These are phyloP conservation scores for Lachancea mirantina DNA, from an alignment of 805 yeast genomes.

Conservation along the genomic window DNA sequence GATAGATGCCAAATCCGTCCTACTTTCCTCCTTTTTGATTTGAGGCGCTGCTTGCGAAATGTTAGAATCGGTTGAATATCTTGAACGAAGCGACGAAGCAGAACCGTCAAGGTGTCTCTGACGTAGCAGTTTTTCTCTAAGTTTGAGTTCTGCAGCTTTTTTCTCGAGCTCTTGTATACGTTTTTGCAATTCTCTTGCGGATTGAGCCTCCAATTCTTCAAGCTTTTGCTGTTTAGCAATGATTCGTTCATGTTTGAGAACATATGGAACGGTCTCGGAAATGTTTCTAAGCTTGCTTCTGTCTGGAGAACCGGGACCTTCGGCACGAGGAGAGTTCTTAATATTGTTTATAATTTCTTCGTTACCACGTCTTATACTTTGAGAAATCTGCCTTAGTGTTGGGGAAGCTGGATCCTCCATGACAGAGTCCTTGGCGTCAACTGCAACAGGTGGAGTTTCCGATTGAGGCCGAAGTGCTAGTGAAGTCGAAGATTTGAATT, in stretches of 20 bases:
- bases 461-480: constrained; percentile 18
- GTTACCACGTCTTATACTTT: constrained; percentile 32
- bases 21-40: constrained; percentile 45
- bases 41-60: constrained; percentile 12
- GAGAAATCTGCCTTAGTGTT: constrained; percentile 34
- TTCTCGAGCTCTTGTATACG: constrained; percentile 72
- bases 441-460: constrained; percentile 23
- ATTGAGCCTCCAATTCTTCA: constrained; percentile 71
- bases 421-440: constrained; percentile 4
- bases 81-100: constrained; percentile 13
- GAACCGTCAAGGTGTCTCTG: constrained; percentile 18
- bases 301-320: constrained; percentile 33
- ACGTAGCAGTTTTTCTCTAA: constrained; percentile 49
- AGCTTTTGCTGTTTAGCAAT: constrained; percentile 69
- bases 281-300: constrained; percentile 66
- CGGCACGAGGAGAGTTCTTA: constrained; percentile 29
- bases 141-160: constrained; percentile 65
- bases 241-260: constrained; percentile 67
- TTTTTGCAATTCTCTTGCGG: constrained; percentile 63
- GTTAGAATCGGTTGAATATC: constrained; percentile 7
- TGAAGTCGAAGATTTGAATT: constrained; percentile 28
- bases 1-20: constrained; percentile 46
- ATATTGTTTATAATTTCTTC: constrained; percentile 33
- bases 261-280: constrained; percentile 81
- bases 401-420: constrained; percentile 22